Conservation (phyloP, 2,329 filamentous ascomycete genomes). For the Hypoxylon sp. region DNA sequence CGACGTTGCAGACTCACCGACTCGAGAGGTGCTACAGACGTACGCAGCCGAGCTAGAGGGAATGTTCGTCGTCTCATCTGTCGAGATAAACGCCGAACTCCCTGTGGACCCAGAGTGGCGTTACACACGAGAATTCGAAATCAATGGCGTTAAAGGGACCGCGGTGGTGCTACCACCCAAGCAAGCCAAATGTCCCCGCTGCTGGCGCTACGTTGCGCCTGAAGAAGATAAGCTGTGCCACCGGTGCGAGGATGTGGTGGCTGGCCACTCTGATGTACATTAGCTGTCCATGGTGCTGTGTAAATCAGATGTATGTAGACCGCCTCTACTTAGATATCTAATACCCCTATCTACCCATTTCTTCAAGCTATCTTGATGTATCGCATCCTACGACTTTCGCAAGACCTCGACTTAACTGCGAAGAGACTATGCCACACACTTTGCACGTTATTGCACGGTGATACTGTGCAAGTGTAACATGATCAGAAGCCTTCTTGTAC, state of each 20-base stretch:
- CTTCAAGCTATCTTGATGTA: not conserved
- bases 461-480: not conserved
- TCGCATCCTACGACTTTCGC: not conserved
- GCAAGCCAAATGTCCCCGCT: conserved; percentile 82
- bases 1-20: conserved; percentile 56
- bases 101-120: conserved; percentile 54
- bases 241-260: conserved; percentile 78
- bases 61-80: conserved; percentile 77
- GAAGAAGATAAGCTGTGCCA: conserved; percentile 75
- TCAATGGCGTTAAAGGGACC: conserved; percentile 54
- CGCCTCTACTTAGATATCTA: not conserved
- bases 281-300: not conserved
- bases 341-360: not conserved
- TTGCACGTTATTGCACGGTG: not conserved
- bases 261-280: not conserved
- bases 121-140: conserved; percentile 60
- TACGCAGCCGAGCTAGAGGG: conserved; percentile 67
- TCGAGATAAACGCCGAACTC: conserved; percentile 61
- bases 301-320: conserved; percentile 9
- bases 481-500: not conserved
- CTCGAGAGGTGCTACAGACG: conserved; percentile 54
- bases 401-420: not conserved
- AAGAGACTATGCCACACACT: not conserved
- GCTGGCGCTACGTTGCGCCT: conserved; percentile 88
- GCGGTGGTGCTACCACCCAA: conserved; percentile 64